phyloP scores from a whole-genome alignment of 2,329 filamentous ascomycete genomes.

The Fusarium virguliforme region DNA sequence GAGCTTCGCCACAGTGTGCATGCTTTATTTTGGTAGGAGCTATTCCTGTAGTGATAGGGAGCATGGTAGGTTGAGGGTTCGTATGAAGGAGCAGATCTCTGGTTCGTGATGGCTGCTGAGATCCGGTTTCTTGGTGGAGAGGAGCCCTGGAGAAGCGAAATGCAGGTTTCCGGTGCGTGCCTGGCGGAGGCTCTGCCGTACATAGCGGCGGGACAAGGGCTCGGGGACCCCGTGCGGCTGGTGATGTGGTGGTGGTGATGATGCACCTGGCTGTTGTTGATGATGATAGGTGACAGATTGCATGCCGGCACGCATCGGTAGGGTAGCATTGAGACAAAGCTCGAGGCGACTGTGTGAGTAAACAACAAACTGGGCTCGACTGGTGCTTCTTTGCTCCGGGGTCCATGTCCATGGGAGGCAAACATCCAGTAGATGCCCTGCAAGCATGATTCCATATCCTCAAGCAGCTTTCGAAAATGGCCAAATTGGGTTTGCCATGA shows the following conservation, averaged over 20 bases:
- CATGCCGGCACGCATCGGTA: constrained; percentile 3
- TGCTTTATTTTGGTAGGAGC: not conserved
- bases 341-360: constrained; percentile 8
- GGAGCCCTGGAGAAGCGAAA: constrained; percentile 23
- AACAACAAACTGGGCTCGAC: constrained; percentile 6
- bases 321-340: constrained; percentile 24
- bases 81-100: constrained; percentile 42
- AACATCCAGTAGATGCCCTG: not conserved
- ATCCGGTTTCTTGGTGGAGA: constrained; percentile 20
- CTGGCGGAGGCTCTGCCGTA: constrained; percentile 26
- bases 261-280: constrained; percentile 23
- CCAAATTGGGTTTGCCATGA: constrained; percentile 3
- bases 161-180: constrained; percentile 29
- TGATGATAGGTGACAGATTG: constrained; percentile 26
- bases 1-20: constrained; percentile 7
- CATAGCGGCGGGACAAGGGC: constrained; percentile 32
- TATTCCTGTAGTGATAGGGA: constrained; percentile 9
- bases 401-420: not conserved
- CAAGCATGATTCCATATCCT: constrained; percentile 3
- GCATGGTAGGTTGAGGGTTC: constrained; percentile 19
- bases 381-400: constrained; percentile 1
- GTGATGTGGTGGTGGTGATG: constrained; percentile 27
- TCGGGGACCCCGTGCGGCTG: constrained; percentile 47
- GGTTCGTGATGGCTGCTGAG: constrained; percentile 30
- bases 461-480: constrained; percentile 10